phyloP scores from a whole-genome alignment of 768 basidiomycete species.

The Lactarius sp. region DNA sequence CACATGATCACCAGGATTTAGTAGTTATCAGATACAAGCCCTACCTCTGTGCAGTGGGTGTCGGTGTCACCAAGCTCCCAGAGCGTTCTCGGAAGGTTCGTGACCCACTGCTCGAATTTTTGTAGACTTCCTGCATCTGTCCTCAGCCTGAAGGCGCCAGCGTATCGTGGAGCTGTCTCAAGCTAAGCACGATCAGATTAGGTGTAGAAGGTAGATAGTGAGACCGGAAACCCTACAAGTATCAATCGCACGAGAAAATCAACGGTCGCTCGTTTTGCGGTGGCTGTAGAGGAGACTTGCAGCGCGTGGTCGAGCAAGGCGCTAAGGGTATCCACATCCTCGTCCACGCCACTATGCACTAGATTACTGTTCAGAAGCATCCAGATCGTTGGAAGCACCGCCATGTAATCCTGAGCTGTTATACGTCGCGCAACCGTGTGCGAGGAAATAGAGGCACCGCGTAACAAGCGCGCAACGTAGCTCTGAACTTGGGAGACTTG shows the following conservation, averaged over 20 bases:
- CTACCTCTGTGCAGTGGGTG: conserved; percentile 55
- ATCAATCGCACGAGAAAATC: conserved; percentile 71
- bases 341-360: conserved; percentile 19
- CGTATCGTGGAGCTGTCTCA: conserved; percentile 49
- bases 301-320: conserved; percentile 65
- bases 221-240: conserved; percentile 45
- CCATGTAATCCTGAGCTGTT: conserved; percentile 51
- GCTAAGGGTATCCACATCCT: conserved; percentile 37
- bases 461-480: conserved; percentile 57
- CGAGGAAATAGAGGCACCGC: conserved; percentile 33
- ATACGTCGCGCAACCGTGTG: conserved; percentile 42
- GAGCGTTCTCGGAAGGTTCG: conserved; percentile 69
- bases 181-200: conserved; percentile 40
- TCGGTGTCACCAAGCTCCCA: conserved; percentile 78
- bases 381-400: conserved; percentile 77
- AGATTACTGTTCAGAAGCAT: conserved; percentile 50
- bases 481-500: conserved; percentile 41
- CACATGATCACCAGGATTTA: neutral
- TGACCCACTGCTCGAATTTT: conserved; percentile 59
- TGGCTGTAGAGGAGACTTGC: conserved; percentile 52
- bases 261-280: conserved; percentile 59
- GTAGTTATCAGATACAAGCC: neutral
- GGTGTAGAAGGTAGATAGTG: neutral
- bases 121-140: conserved; percentile 28
- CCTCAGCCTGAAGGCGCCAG: conserved; percentile 43